Evolutionary conservation across 371 early-diverging fungal genomes (phyloP), one percentile per base, ranked within the genome.

Genomic region (Synchytrium microbalum): DNA sequence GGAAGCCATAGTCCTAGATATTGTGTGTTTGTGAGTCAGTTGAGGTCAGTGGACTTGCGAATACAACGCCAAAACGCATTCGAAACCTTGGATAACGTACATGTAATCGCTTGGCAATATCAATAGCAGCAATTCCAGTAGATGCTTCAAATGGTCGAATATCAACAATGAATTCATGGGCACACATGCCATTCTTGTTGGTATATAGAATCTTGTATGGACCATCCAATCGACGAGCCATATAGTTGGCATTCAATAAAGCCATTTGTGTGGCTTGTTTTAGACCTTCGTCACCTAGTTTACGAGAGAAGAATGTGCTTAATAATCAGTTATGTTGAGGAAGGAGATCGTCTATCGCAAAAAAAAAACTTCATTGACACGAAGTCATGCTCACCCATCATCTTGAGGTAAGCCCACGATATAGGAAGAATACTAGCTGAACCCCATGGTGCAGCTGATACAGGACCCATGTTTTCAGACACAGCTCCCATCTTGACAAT

Each of bases 141-240:
- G 79, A 70, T 24, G 73, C 78, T 32, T 69, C 79, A 70, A 97
- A 96, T 28, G 90, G 90, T 60, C 95, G 86, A 58, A 88, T 85
- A 75, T 97, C 96, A 28, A 96, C 83, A 68, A 97, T 96, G 78
- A 97, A 97, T 78, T 97, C 98, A 83, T 97, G 98, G 23, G 95
- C 98, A 72, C 95, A 95, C 83, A 89, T 84, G 58, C 95, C 94
- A 66, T 92, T 85, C 59, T 88, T 80, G 79, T 96, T 95, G 60
- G 90, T 90, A 78, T 79, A 97, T 38, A 95, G 78, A 32, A 96
- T 84, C 68, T 88, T 84, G 79, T 95, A 97, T 78, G 93, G 90
- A 54, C 82, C 78, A 65, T 80, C 80, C 66, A 97, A 87, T 32
- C 95, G 90, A 69, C 82, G 83, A 51, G 86, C 86, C 95, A 97